Base-by-base conservation (phyloP, 257 asterid genomes). In the Voacanga thouarsii region DNA sequence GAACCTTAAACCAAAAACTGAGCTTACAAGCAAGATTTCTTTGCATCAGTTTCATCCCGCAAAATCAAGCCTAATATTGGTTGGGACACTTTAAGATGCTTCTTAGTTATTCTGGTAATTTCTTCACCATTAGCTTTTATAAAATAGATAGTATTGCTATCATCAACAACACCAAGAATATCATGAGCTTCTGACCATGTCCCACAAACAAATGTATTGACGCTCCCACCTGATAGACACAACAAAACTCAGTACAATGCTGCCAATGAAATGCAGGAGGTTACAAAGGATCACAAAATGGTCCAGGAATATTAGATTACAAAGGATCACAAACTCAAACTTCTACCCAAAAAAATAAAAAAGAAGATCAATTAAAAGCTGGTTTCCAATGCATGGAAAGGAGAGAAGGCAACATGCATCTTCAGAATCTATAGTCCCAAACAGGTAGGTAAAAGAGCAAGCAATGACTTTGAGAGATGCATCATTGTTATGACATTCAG, bases 131-230 rank as follows among this genome's bases (percentile, higher is more conserved):
- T 89, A 81, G 98, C 89, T 85, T 86, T 96, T 73, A 96, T 82
- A 74, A 96, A 81, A 80, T 92, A 90, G 57, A 96, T 77, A 51
- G 88, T 89, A 85, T 86, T 87, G 75, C 84, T 79, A 80, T 89
- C 92, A 85, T 93, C 99, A 86, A 89, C 92, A 83, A 93, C 94
- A 71, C 96, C 99, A 81, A 96, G 94, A 80, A 93, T 83, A 75
- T 89, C 98, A 84, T 96, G 98, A 87, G 88, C 85, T 83, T 93
- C 99, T 56, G 98, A 93, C 99, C 99, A 96, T 81, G 90, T 84
- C 66, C 99, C 99, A 82, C 85, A 88, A 28, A 86, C 83, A 84
- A 93, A 87, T 66, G 83, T 70, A 81, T 83, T 79, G 73, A 74
- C 71, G 86, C 44, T 82, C 68, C 87, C 89, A 84, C 99, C 99